These are phyloP conservation scores for Blastocystis sp. DNA, from an alignment of 352 stramenopile genomes.

Conservation along the genomic window DNA sequence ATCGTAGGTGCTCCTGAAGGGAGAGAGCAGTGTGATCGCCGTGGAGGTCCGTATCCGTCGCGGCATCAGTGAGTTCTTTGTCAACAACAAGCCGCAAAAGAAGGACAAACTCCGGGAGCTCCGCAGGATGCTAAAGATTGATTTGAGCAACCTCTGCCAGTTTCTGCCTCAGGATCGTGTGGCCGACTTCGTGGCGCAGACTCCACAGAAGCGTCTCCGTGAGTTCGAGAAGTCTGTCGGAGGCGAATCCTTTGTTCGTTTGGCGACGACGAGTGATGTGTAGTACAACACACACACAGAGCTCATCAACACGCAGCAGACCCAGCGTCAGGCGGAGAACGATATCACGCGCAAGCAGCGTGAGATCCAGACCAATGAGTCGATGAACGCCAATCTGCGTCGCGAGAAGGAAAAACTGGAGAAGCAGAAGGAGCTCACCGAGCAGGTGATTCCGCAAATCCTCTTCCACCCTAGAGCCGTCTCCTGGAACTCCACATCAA, in stretches of 20 bases:
- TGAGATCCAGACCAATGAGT: slow-evolving; percentile 63
- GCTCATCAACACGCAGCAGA: slow-evolving; percentile 37
- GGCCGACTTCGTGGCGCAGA: slow-evolving; percentile 64
- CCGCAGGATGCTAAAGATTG: slow-evolving; percentile 77
- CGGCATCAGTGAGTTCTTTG: slow-evolving; percentile 61
- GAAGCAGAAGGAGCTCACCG: not conserved
- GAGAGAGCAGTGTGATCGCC: slow-evolving; percentile 15
- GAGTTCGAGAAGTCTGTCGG: slow-evolving; percentile 46
- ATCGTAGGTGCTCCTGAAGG: not conserved
- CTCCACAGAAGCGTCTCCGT: not conserved
- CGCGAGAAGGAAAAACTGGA: slow-evolving; percentile 38
- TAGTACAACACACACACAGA: slow-evolving; percentile 36
- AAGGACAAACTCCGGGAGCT: slow-evolving; percentile 65
- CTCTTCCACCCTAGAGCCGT: not conserved
- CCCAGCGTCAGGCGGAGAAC: not conserved
- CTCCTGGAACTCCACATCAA: slow-evolving; percentile 18
- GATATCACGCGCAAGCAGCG: not conserved
- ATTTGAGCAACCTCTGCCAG: slow-evolving; percentile 94
- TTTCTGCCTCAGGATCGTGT: slow-evolving; percentile 94
- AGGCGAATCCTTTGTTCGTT: slow-evolving; percentile 1
- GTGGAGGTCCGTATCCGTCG: not conserved
- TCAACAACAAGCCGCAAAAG: slow-evolving; percentile 63
- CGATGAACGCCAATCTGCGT: slow-evolving; percentile 65
- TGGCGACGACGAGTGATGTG: not conserved
- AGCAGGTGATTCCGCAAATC: not conserved